Conservation (phyloP, 2,329 filamentous ascomycete genomes). For the Ceratocystis cubensis region DNA sequence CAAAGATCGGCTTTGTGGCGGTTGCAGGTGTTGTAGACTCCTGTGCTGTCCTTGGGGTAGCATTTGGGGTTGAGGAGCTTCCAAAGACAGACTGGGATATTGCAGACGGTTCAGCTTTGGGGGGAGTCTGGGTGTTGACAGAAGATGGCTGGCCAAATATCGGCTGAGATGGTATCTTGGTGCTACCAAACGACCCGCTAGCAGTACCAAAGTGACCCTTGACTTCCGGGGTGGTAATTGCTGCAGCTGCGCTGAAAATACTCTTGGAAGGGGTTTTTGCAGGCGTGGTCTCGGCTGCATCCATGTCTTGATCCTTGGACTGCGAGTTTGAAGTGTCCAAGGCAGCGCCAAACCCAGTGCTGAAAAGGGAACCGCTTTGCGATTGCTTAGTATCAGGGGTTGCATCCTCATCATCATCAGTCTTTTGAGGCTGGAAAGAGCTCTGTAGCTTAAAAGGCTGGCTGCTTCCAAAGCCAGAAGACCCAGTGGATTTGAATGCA, state of each 20-base stretch:
- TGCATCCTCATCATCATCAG: constrained; percentile 47
- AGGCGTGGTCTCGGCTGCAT: constrained; percentile 28
- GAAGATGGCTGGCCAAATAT: background rate
- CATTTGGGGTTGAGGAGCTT: background rate
- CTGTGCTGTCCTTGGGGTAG: background rate
- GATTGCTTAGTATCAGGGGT: constrained; percentile 25
- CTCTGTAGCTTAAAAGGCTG: constrained; percentile 53
- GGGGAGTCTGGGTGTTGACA: background rate
- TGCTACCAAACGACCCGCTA: constrained; percentile 2
- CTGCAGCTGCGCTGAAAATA: constrained; percentile 24
- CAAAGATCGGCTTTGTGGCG: constrained; percentile 12
- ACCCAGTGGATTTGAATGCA: constrained; percentile 28
- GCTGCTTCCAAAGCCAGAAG: constrained; percentile 31
- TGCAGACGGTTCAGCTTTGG: background rate
- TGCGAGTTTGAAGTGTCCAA: constrained; percentile 35
- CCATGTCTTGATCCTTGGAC: constrained; percentile 43
- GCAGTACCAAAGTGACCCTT: constrained; percentile 11
- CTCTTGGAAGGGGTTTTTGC: constrained; percentile 31
- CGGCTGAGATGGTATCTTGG: constrained; percentile 1
- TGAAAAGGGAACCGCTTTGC: constrained; percentile 41
- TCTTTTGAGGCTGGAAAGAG: constrained; percentile 53
- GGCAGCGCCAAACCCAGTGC: constrained; percentile 46
- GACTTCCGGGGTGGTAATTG: constrained; percentile 10
- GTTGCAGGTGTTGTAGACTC: background rate
- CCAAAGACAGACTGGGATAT: background rate